phyloP scores from a whole-genome alignment of 129 eudicot genomes.

The Artemisia tridentata region DNA sequence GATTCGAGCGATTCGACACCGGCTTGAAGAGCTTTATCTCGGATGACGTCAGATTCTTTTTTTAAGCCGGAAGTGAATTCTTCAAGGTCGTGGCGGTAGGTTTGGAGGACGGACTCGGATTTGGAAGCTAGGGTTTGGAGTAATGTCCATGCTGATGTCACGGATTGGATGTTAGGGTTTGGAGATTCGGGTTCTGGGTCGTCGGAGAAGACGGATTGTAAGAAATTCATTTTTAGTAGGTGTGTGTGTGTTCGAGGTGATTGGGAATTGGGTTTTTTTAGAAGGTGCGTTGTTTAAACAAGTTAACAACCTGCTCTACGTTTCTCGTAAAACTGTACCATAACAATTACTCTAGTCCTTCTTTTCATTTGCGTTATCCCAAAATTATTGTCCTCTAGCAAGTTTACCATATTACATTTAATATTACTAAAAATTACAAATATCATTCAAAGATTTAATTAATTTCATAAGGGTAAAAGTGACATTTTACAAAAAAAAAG shows the following conservation, averaged over 20 bases:
- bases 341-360: too few species aligned
- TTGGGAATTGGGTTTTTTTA: neutral
- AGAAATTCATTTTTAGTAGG: conserved; percentile 57
- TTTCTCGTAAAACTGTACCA: too few species aligned
- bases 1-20: conserved; percentile 84
- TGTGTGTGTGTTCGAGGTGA: too few species aligned
- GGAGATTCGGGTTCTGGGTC: conserved; percentile 37
- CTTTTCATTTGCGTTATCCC: too few species aligned
- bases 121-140: conserved; percentile 62
- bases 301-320: too few species aligned
- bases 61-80: conserved; percentile 75
- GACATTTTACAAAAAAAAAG: too few species aligned
- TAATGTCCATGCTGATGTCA: conserved; percentile 57
- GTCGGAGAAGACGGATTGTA: conserved; percentile 79
- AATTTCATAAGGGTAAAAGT: too few species aligned
- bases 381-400: too few species aligned
- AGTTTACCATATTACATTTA: too few species aligned
- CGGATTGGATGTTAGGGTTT: conserved; percentile 29
- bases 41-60: conserved; percentile 61
- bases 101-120: conserved; percentile 65
- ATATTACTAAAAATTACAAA: too few species aligned
- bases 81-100: conserved; percentile 70
- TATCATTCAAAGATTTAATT: too few species aligned
- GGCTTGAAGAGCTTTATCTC: conserved; percentile 58
- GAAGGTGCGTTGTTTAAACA: neutral